Conservation (phyloP, 768 basidiomycete species). For the Wakefieldia striispora region DNA sequence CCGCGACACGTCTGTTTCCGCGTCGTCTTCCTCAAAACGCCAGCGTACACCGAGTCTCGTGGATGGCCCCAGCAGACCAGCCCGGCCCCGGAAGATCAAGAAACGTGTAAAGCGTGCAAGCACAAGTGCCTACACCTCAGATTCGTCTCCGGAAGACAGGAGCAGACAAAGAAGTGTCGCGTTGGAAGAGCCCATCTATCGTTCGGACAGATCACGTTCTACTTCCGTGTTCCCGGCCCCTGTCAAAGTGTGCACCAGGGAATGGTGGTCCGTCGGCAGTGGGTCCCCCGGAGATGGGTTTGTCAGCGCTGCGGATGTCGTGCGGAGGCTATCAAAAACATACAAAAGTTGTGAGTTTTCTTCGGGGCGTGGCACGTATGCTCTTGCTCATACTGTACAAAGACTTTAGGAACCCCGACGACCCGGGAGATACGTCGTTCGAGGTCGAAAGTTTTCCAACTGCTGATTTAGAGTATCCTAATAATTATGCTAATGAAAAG, state of each 20-base stretch:
- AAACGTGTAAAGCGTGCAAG: slow-evolving; percentile 27
- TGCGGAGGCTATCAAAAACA: slow-evolving; percentile 57
- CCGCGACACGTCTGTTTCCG: slow-evolving; percentile 20
- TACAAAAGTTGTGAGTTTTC: slow-evolving; percentile 65
- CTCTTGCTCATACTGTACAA: slow-evolving; percentile 12
- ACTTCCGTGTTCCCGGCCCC: slow-evolving; percentile 47
- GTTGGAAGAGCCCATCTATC: slow-evolving; percentile 56
- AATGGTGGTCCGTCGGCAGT: slow-evolving; percentile 52
- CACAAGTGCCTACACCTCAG: slow-evolving; percentile 22
- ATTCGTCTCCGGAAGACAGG: slow-evolving; percentile 43
- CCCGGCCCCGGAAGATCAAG: slow-evolving; percentile 23
- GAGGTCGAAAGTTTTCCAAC: slow-evolving; percentile 63
- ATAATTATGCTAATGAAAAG: slow-evolving; percentile 66
- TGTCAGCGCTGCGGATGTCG: slow-evolving; percentile 64
- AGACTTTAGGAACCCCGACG: slow-evolving; percentile 72
- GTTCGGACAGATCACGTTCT: slow-evolving; percentile 60
- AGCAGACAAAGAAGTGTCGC: slow-evolving; percentile 40
- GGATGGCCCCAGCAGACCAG: neutral
- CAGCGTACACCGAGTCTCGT: slow-evolving; percentile 14
- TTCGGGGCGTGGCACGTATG: neutral
- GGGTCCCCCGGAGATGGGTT: slow-evolving; percentile 51
- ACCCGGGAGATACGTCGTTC: slow-evolving; percentile 62
- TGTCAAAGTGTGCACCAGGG: slow-evolving; percentile 26
- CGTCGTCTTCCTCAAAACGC: slow-evolving; percentile 27
- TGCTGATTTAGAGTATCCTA: slow-evolving; percentile 77